phyloP scores from a whole-genome alignment of 768 basidiomycete genomes.

The Mycena rosella region DNA sequence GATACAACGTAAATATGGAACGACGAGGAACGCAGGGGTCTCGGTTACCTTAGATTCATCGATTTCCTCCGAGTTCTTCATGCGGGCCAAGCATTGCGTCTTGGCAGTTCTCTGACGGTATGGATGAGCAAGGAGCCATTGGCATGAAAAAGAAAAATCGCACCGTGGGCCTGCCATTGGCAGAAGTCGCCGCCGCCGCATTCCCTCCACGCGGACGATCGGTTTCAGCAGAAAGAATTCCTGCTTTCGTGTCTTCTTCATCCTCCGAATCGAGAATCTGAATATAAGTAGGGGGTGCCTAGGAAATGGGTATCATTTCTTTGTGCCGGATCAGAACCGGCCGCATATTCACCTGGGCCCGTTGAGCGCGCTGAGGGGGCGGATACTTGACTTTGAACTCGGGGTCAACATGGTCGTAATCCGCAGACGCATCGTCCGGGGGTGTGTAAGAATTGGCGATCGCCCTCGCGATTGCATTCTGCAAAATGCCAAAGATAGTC shows the following conservation, averaged over 20 bases:
- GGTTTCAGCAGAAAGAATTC: not conserved
- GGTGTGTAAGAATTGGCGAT: not conserved
- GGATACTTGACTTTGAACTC: not conserved
- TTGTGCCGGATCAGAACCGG: not conserved
- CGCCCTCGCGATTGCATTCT: not conserved
- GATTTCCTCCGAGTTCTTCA: not conserved
- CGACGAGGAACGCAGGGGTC: too few relatives aligned
- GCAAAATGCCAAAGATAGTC: not conserved
- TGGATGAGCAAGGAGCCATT: not conserved
- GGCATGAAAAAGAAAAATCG: not conserved
- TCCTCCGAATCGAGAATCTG: conserved; percentile 2
- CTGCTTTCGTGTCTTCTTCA: not conserved
- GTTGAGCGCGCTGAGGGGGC: not conserved
- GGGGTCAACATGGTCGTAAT: not conserved
- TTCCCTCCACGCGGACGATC: not conserved
- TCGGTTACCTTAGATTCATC: not conserved
- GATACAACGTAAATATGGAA: not conserved
- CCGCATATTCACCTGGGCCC: not conserved
- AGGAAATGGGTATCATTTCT: not conserved
- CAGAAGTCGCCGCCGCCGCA: not conserved
- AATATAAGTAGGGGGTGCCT: not conserved
- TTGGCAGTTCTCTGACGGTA: not conserved
- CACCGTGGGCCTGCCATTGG: not conserved
- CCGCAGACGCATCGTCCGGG: not conserved
- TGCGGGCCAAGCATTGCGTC: not conserved